phyloP scores from a whole-genome alignment of 352 stramenopile species.

The Nothophytophthora sp. region DNA sequence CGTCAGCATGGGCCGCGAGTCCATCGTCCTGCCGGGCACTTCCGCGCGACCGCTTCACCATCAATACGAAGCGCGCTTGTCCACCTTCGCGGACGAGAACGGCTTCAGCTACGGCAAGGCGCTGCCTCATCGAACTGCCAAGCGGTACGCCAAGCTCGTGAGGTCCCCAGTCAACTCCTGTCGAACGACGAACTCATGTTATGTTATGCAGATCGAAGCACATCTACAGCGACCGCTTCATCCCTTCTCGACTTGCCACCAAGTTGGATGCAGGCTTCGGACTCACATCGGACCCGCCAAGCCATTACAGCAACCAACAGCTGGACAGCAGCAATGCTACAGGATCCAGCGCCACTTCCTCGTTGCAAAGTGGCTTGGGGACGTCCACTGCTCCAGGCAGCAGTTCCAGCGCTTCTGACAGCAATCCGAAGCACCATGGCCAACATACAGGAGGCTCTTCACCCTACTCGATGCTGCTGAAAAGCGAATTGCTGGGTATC shows the following conservation, averaged over 20 bases:
- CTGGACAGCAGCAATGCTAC: constrained; percentile 6
- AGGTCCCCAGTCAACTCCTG: background rate
- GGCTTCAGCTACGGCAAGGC: constrained; percentile 21
- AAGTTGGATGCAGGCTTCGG: constrained; percentile 80
- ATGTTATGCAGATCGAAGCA: constrained; percentile 51
- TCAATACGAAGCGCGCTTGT: constrained; percentile 52
- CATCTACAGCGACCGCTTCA: constrained; percentile 90
- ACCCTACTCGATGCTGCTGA: constrained; percentile 76
- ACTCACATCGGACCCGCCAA: constrained; percentile 49
- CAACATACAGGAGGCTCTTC: constrained; percentile 17
- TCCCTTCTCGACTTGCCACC: constrained; percentile 69
- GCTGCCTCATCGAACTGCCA: constrained; percentile 49
- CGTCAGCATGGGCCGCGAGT: constrained; percentile 17
- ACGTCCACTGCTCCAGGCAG: background rate
- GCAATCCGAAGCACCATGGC: constrained; percentile 20
- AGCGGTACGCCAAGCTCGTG: constrained; percentile 31
- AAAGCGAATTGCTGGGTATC: constrained; percentile 75
- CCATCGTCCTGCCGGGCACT: constrained; percentile 6
- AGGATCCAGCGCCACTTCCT: constrained; percentile 4
- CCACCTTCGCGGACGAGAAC: constrained; percentile 33
- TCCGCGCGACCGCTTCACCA: constrained; percentile 43
- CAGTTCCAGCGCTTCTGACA: constrained; percentile 1
- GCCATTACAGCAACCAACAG: constrained; percentile 30
- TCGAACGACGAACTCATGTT: constrained; percentile 1
- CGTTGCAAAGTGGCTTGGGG: background rate